Evolutionary conservation across 139 green algal species (phyloP), one percentile per base, ranked within the genome.

Genomic region (Chlorella sp.): DNA sequence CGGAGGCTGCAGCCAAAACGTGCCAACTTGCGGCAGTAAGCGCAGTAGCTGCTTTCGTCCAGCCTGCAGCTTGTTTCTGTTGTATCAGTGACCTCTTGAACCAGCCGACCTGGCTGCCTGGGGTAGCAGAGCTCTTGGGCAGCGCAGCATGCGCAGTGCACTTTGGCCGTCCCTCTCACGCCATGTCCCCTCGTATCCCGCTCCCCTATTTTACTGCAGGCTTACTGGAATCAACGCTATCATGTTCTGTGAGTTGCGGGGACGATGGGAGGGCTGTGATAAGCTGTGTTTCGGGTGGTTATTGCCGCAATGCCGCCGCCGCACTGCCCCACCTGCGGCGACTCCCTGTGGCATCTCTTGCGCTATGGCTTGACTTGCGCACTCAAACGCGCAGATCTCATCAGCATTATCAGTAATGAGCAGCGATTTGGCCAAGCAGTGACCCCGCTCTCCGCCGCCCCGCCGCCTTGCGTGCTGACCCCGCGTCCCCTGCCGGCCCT

Each of bases 191-290:
- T 54, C 8, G 1, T 8, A 32, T 69, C 6, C 22, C 8, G 24
- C 60, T 36, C 26, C 26, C 60, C 7, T 1, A 24, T 6, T 17
- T 2, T 14, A 8, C 34, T 69, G 60, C 24, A n/a, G 60, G 7
- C 30, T 24, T 6, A 36, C 32, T 41, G 64, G 14, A 75, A 8
- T 75, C 68, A 87, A 94, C 80, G 78, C 90, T 41, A 91, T 94
- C 58, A 91, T 94, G 51, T 94, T 94, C 82, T 94, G 68, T 74
- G 70, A 76, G 70, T 56, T 1, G 11, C 46, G 2, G 68, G 38
- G 67, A 40, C 30, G 3, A 7, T 5, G 30, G 22, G 64, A 4
- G 5, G 28, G 3, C 2, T 30, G 58, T n/a, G n/a, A n/a, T n/a
- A n/a, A n/a, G n/a, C n/a, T n/a, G n/a, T n/a, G n/a, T n/a, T n/a